These are phyloP conservation scores for Cymodocea nodosa DNA, from an alignment of 116 monocot species.

Conservation along the genomic window DNA sequence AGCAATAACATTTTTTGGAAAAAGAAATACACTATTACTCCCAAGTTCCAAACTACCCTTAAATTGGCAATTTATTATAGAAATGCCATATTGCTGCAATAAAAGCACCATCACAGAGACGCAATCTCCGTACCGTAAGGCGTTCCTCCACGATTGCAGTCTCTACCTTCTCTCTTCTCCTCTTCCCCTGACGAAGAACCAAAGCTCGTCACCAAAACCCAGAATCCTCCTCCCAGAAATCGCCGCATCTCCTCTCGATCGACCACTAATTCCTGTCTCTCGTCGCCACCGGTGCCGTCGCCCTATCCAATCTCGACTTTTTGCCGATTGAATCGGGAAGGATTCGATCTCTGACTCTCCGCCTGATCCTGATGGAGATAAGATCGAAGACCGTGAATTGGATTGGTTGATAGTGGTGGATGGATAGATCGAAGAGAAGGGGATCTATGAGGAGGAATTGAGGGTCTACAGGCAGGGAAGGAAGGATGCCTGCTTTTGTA, in stretches of 20 bases:
- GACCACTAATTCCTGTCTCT: too few species aligned
- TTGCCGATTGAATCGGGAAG: background rate
- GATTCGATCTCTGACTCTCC: conserved; percentile 1
- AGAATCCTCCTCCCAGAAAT: too few species aligned
- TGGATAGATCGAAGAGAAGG: conserved; percentile 4
- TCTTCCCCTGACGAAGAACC: conserved; percentile 7
- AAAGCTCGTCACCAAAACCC: conserved; percentile 12
- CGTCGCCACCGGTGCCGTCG: background rate
- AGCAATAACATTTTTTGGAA: too few species aligned
- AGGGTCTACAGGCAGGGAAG: background rate
- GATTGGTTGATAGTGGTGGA: background rate
- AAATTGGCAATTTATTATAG: too few species aligned
- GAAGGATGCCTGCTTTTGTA: conserved; percentile 12
- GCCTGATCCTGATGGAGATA: conserved; percentile 1
- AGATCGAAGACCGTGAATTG: background rate
- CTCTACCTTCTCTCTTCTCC: background rate
- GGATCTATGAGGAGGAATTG: conserved; percentile 14
- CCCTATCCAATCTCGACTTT: background rate
- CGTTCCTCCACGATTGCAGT: too few species aligned
- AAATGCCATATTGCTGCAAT: too few species aligned
- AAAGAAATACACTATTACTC: too few species aligned
- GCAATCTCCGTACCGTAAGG: too few species aligned
- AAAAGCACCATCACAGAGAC: too few species aligned
- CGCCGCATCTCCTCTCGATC: too few species aligned
- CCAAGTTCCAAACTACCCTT: too few species aligned